Evolutionary conservation across 768 basidiomycete genomes (phyloP).

Genomic region (Naganishia friedmannii): DNA sequence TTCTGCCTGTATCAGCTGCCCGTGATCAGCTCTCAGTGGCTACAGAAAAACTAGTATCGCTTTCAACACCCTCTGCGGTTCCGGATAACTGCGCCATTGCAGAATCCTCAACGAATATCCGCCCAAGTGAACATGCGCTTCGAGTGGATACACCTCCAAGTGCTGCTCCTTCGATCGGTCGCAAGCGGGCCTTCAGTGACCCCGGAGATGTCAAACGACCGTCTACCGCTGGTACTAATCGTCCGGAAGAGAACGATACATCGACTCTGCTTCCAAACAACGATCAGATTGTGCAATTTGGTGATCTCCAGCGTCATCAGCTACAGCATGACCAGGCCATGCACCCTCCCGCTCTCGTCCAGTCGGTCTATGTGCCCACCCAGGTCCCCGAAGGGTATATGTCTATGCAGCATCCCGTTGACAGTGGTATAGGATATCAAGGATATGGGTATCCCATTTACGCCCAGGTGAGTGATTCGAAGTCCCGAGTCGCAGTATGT

Average conservation of each 20-base stretch:
- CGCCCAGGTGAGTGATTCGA: background rate
- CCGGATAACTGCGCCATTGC: too few species aligned
- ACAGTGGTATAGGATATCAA: background rate
- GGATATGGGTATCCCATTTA: constrained; percentile 4
- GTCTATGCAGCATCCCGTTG: background rate
- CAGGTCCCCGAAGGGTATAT: background rate
- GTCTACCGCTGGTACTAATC: constrained; percentile 1
- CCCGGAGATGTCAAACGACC: constrained; percentile 16
- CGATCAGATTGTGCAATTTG: background rate
- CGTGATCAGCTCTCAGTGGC: too few species aligned
- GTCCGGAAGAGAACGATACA: background rate
- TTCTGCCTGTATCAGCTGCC: too few species aligned
- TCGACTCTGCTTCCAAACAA: background rate
- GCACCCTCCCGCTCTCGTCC: background rate
- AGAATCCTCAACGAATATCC: background rate
- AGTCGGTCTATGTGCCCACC: background rate
- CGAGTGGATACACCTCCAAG: background rate
- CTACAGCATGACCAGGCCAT: background rate
- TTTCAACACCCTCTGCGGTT: background rate
- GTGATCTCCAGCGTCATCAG: background rate
- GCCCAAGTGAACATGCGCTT: background rate
- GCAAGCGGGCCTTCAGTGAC: constrained; percentile 14
- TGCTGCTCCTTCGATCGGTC: background rate
- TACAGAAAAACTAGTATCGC: too few species aligned
- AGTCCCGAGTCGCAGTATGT: background rate